These are phyloP conservation scores for Ascochyta pisi DNA, from an alignment of 2,329 filamentous ascomycete species.

Conservation along the genomic window DNA sequence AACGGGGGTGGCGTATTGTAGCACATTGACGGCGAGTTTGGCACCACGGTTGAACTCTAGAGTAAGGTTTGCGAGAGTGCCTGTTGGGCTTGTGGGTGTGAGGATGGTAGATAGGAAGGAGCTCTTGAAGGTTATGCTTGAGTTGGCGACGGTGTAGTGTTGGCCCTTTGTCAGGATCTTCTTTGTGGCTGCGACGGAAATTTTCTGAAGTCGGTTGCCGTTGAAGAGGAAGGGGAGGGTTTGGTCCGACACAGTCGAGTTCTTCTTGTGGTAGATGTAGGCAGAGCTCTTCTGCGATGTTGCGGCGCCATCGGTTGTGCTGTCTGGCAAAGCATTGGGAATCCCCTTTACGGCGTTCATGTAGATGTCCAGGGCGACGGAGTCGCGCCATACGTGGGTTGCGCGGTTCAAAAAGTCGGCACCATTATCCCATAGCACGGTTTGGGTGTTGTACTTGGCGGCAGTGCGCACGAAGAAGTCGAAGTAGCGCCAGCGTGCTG, in stretches of 20 bases:
- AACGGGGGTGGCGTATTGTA: constrained; percentile 61
- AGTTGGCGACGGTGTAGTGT: constrained; percentile 58
- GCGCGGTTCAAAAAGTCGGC: constrained; percentile 62
- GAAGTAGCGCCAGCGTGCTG: constrained; percentile 65
- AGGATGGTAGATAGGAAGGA: constrained; percentile 57
- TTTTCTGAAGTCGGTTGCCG: constrained; percentile 58
- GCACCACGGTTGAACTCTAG: constrained; percentile 62
- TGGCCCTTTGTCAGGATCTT: constrained; percentile 46
- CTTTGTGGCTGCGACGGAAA: constrained; percentile 44
- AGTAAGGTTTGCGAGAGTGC: constrained; percentile 59
- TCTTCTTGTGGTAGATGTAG: constrained; percentile 62
- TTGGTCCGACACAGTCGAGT: constrained; percentile 52
- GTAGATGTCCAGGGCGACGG: constrained; percentile 57
- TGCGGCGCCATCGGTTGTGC: constrained; percentile 57
- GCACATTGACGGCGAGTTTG: constrained; percentile 55
- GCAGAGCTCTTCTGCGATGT: constrained; percentile 59
- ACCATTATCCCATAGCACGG: constrained; percentile 67
- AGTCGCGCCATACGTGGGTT: constrained; percentile 59
- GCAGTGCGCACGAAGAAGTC: constrained; percentile 61
- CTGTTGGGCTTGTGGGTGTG: constrained; percentile 50
- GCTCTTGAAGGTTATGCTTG: constrained; percentile 56
- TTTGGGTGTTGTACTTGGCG: constrained; percentile 57
- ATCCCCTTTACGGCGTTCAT: constrained; percentile 53
- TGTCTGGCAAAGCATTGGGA: constrained; percentile 60
- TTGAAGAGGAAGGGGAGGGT: constrained; percentile 61